phyloP scores from a whole-genome alignment of 352 stramenopile genomes.

The Halophytophthora polymorphica region DNA sequence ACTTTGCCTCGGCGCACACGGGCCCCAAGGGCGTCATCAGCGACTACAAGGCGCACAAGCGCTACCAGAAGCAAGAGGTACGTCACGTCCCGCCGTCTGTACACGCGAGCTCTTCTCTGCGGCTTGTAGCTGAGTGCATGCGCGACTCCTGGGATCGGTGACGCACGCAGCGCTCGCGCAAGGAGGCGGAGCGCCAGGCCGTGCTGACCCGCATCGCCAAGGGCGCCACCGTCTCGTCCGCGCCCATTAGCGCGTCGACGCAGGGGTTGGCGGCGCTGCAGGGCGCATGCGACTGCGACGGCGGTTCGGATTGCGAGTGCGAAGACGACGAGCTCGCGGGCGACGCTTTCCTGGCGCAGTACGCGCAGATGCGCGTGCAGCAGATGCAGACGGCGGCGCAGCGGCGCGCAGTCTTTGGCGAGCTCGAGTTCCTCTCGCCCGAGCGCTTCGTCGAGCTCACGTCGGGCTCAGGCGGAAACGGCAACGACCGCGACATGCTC shows the following conservation, averaged over 20 bases:
- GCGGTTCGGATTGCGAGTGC: conserved; percentile 37
- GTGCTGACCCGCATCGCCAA: conserved; percentile 66
- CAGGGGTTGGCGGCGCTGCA: conserved; percentile 6
- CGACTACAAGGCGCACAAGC: conserved; percentile 82
- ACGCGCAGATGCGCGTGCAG: conserved; percentile 57
- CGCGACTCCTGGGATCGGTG: not conserved
- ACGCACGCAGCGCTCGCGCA: conserved; percentile 27
- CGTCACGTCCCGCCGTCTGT: not conserved
- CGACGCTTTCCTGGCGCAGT: conserved; percentile 54
- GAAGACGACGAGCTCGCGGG: conserved; percentile 51
- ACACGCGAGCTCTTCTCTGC: not conserved
- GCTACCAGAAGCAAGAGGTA: conserved; percentile 56
- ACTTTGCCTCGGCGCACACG: conserved; percentile 66
- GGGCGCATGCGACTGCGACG: conserved; percentile 19
- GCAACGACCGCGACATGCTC: conserved; percentile 24
- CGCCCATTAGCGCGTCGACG: conserved; percentile 1
- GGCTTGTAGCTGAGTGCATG: not conserved
- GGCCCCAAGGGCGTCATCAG: conserved; percentile 80
- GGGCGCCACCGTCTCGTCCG: conserved; percentile 21
- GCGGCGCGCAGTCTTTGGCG: conserved; percentile 40
- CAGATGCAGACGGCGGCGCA: conserved; percentile 49
- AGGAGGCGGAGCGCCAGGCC: conserved; percentile 47
- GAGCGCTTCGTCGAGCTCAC: conserved; percentile 53
- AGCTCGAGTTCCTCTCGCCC: conserved; percentile 56
- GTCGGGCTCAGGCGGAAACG: conserved; percentile 6